Evolutionary conservation across 805 yeast genomes (phyloP), one percentile per base, ranked within the genome.

Genomic region (Hyphopichia homilentoma): DNA sequence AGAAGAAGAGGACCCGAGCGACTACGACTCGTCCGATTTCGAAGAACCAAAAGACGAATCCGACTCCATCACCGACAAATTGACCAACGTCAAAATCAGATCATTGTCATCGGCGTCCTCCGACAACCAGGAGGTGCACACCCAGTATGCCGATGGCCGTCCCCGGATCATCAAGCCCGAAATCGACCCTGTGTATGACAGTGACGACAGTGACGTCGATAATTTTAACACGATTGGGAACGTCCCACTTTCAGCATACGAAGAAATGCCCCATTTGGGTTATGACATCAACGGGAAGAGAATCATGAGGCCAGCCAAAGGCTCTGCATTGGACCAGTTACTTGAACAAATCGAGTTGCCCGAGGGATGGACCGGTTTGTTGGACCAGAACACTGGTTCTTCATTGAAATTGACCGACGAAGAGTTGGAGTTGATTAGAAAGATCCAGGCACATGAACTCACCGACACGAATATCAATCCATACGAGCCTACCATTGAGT

Each of bases 231-330:
- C 97, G 4, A 85, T 93, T 45, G 98, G 98, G 30, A 86, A 93
- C 54, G 75, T 93, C 36, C 97, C 98, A 31, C 52, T 93, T 14
- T 76, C 90, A 13, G 96, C 96, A 2, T 93, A 93, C 55, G 98
- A 93, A 35, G 95, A 89, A 59, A 84, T 83, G 80, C 98, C 98
- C 1, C 98, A 93, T 55, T 79, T 93, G 39, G 97, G 98, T 36
- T 93, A 93, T 59, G 90, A 87, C 57, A 89, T 93, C 50, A 93
- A 93, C 56, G 98, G 99, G 51, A 90, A 89, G 57, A 78, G 98
- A 54, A 89, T 93, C 53, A 90, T 93, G 97, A 79, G 99, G 59
- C 99, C 99, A 8, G 98, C 97, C 7, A 83, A 86, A 50, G 96
- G 97, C 9, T 79, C 94, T 36, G 98, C 97, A 1, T 72, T 93